These are phyloP conservation scores for Daldinia bambusicola DNA, from an alignment of 495 filamentous ascomycete genomes.

Conservation along the genomic window DNA sequence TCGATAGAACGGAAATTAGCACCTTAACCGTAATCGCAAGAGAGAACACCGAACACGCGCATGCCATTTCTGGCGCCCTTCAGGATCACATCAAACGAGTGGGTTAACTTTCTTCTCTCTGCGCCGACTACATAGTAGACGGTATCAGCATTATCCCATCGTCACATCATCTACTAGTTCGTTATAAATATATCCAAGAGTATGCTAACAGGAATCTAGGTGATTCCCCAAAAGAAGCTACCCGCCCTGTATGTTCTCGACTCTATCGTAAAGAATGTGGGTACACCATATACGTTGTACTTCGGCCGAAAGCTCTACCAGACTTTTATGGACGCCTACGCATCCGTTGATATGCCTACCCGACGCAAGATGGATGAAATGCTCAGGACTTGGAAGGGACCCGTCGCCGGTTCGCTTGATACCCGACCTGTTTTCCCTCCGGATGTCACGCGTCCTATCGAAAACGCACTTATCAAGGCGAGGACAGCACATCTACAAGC, in stretches of 20 bases:
- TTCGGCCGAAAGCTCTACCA: slow-evolving; percentile 89
- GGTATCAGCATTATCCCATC: slow-evolving; percentile 9
- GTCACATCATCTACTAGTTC: background rate
- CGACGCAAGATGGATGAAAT: slow-evolving; percentile 93
- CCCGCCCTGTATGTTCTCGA: slow-evolving; percentile 98
- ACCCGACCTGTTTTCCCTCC: slow-evolving; percentile 86
- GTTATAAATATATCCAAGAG: background rate
- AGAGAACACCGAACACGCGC: slow-evolving; percentile 93
- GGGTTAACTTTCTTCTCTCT: slow-evolving; percentile 56
- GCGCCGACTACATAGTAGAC: slow-evolving; percentile 5
- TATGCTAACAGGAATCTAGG: slow-evolving; percentile 64
- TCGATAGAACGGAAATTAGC: slow-evolving; percentile 91
- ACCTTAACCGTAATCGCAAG: slow-evolving; percentile 95
- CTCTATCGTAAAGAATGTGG: slow-evolving; percentile 98
- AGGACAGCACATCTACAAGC: slow-evolving; percentile 77
- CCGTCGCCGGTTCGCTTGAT: slow-evolving; percentile 90
- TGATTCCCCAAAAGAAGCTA: slow-evolving; percentile 83
- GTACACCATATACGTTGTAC: slow-evolving; percentile 94
- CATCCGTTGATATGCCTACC: slow-evolving; percentile 80
- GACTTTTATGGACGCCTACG: slow-evolving; percentile 97
- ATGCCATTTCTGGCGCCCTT: slow-evolving; percentile 87
- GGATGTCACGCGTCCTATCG: slow-evolving; percentile 87
- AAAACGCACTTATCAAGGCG: slow-evolving; percentile 90
- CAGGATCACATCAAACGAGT: slow-evolving; percentile 94
- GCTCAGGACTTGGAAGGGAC: slow-evolving; percentile 98